Evolutionary conservation across 371 early-diverging fungal species (phyloP), one percentile per base, ranked within the genome.

Genomic region (Conidiobolus incongruus): DNA sequence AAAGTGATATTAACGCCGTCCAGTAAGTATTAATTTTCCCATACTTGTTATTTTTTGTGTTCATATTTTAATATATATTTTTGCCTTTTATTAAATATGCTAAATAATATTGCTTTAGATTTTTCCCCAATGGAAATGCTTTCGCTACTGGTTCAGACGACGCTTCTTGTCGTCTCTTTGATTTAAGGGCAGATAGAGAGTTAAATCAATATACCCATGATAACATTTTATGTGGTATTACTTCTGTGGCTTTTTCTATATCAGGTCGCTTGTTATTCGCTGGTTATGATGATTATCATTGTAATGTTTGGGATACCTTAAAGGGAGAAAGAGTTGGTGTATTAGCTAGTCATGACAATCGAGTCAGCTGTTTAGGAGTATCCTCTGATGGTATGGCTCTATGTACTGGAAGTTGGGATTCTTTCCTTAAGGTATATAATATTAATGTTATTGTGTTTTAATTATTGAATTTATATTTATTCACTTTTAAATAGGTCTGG

Each of bases 401-500:
- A 54, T 89, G 89, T 56, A 96, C 96, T 0, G 96, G 94, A 24
- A 84, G 85, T 53, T 96, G 96, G 96, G 96, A 96, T 56, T 78
- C 75, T 37, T 61, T 77, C 54, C 71, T 95, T 47, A 94, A 92
- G 85, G 70, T 81, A 61, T 55, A 53, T 15, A 10, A 19, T 38
- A 22, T 38, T 35, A 35, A 16, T 13, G 13, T 35, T 35, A 15
- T n/a, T n/a, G n/a, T n/a, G n/a, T n/a, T n/a, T n/a, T n/a, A n/a
- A n/a, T n/a, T n/a, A n/a, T n/a, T n/a, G n/a, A n/a, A n/a, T n/a
- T n/a, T n/a, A n/a, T n/a, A n/a, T n/a, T n/a, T n/a, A n/a, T n/a
- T n/a, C n/a, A n/a, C n/a, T n/a, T n/a, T n/a, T n/a, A n/a, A n/a
- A n/a, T 26, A 26, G 26, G 26, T 26, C 26, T 26, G 26, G 26